Evolutionary conservation across 2,329 filamentous ascomycete species (phyloP), one percentile per base, ranked within the genome.

Genomic region (Aspergillus sp.): DNA sequence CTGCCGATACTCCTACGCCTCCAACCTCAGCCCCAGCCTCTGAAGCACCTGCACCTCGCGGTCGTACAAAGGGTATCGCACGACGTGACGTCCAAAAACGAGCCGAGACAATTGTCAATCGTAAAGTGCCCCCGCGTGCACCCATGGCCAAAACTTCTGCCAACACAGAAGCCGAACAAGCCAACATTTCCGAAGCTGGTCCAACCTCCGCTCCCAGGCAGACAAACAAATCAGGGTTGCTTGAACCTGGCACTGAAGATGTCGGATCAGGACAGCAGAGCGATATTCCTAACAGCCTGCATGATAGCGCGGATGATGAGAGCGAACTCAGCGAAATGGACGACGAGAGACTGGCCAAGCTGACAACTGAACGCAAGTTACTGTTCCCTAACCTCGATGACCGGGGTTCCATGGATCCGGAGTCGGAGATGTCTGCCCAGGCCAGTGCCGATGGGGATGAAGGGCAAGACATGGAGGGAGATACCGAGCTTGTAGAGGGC

Each of bases 291-390:
- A 84, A 83, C 5, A 90, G 85, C 61, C 76, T 87, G 7, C 84
- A 88, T 61, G 86, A 89, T 62, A 88, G 84, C 42, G 87, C 85
- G 0, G 87, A 90, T 63, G 86, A 89, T 57, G 88, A 90, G 72
- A 90, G 87, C 68, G 88, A 90, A 63, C 78, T 90, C 0, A 90
- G 86, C 55, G 88, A 90, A 62, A 83, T 87, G 8, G 74, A 76
- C 48, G 75, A 75, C n/a, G 69, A 72, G 39, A 73, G 70, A 41
- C 60, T 72, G 3, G 65, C 69, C 15, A 75, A 68, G 19, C 65
- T 72, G n/a, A 62, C 66, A 19, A 54, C 41, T 1, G 68, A 70
- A 27, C 63, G 64, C 8, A 70, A 68, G 38, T 47, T 62, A 11
- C 50, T 69, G 13, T 73, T 73, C 44, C 68, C 70, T 3, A 70